Evolutionary conservation across 805 yeast species (phyloP).

Genomic region (Candida dajiaensis): DNA sequence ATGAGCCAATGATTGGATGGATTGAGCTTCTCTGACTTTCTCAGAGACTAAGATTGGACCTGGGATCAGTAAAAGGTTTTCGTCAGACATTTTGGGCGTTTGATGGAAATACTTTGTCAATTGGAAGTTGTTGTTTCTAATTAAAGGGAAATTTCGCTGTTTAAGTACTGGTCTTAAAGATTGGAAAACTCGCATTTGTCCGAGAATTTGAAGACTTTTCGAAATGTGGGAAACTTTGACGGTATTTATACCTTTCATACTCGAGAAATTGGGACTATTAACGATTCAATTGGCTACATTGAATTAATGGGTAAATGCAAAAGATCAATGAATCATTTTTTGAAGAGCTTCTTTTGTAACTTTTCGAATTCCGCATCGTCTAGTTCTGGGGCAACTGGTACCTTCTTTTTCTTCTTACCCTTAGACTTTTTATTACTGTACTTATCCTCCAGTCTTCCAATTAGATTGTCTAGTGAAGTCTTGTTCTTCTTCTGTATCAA

Average conservation of each 20-base stretch:
- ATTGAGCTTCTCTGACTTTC: conserved; percentile 70
- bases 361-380: conserved; percentile 47
- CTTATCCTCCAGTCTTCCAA: conserved; percentile 43
- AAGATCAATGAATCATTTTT: background rate
- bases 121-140: background rate
- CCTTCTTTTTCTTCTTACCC: conserved; percentile 20
- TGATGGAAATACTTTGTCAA: background rate
- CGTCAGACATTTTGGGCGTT: conserved; percentile 15
- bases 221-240: background rate
- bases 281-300: too few relatives aligned
- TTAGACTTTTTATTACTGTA: conserved; percentile 36
- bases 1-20: conserved; percentile 84
- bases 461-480: conserved; percentile 38
- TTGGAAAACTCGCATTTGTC: conserved; percentile 7
- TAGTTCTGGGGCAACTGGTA: conserved; percentile 25
- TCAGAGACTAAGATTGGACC: conserved; percentile 87
- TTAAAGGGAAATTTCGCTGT: background rate
- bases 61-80: conserved; percentile 56
- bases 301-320: too few relatives aligned
- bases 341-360: conserved; percentile 33
- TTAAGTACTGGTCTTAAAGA: background rate
- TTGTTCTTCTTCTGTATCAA: conserved; percentile 44
- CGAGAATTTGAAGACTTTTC: conserved; percentile 1
- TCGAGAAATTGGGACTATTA: too few relatives aligned
- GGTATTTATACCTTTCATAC: background rate